Conservation (phyloP, 192 early-diverging fungal species). For the Coemansia sp. region DNA sequence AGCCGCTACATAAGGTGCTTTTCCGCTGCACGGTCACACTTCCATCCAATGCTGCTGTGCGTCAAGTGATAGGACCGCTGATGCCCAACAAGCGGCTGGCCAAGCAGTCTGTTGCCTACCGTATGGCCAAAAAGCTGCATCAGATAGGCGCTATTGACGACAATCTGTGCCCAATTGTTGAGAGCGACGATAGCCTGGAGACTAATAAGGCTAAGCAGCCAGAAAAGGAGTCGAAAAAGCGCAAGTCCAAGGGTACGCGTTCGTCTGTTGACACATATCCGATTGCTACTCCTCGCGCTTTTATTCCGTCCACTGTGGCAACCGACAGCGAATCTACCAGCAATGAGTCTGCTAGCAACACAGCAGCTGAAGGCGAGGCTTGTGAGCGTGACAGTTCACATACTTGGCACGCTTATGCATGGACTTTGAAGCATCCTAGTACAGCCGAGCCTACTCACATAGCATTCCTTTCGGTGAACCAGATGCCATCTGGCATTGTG, state of each 20-base stretch:
- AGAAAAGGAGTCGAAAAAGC: background rate
- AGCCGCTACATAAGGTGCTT: conserved; percentile 1
- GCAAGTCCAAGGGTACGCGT: conserved; percentile 22
- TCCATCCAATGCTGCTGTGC: conserved; percentile 64
- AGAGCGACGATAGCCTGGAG: conserved; percentile 5
- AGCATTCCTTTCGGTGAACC: conserved; percentile 16
- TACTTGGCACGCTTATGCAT: conserved; percentile 29
- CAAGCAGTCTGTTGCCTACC: conserved; percentile 67
- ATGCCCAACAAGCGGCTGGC: conserved; percentile 62
- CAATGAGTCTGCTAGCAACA: too few species aligned
- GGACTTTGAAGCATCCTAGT: conserved; percentile 24
- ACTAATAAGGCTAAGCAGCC: background rate
- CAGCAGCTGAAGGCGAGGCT: conserved; percentile 8
- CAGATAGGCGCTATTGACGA: conserved; percentile 68
- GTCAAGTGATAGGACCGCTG: conserved; percentile 52
- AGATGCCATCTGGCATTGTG: conserved; percentile 18
- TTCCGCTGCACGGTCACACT: conserved; percentile 57
- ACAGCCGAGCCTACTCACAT: conserved; percentile 8
- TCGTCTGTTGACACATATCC: conserved; percentile 21
- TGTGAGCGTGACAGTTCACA: conserved; percentile 9
- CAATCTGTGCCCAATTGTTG: conserved; percentile 60
- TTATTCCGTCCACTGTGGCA: conserved; percentile 7
- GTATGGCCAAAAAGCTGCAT: conserved; percentile 71
- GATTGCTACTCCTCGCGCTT: conserved; percentile 12
- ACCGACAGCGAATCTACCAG: background rate